Conservation (phyloP, 1,284 basidiomycete genomes). For the Cryptococcus sp. region DNA sequence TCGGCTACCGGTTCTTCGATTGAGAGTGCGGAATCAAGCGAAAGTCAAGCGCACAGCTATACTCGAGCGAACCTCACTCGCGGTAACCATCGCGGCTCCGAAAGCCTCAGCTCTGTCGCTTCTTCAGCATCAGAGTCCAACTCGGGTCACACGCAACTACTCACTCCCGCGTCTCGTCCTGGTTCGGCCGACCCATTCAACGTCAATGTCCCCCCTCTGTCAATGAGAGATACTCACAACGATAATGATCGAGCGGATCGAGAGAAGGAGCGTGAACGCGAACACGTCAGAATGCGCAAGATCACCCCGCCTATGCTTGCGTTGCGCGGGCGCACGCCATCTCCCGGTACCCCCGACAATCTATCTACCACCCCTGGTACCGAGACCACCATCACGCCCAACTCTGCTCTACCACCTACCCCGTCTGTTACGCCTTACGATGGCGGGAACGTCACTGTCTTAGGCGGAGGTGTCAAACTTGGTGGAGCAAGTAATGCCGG, state of each 20-base stretch:
- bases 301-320: conserved; percentile 12
- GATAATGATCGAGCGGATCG: conserved; percentile 5
- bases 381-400: conserved; percentile 20
- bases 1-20: conserved; percentile 1
- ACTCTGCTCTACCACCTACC: conserved; percentile 18
- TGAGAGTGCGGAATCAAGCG: conserved; percentile 12
- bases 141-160: conserved; percentile 40
- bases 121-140: conserved; percentile 39
- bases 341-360: conserved; percentile 14
- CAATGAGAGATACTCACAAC: conserved; percentile 5
- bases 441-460: conserved; percentile 54
- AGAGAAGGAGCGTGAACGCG: neutral
- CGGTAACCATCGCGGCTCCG: conserved; percentile 22
- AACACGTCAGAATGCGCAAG: neutral
- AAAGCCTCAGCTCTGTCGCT: conserved; percentile 33
- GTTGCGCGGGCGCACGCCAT: conserved; percentile 13
- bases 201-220: conserved; percentile 6
- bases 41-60: conserved; percentile 14
- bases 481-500: conserved; percentile 38
- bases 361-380: conserved; percentile 13
- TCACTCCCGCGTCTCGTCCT: conserved; percentile 45
- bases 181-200: conserved; percentile 41
- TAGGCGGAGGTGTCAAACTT: conserved; percentile 54
- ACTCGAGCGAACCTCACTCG: conserved; percentile 10
- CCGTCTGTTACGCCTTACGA: conserved; percentile 54